Base-by-base conservation (phyloP, 331 rosid genomes). In the Dryas integrifolia region DNA sequence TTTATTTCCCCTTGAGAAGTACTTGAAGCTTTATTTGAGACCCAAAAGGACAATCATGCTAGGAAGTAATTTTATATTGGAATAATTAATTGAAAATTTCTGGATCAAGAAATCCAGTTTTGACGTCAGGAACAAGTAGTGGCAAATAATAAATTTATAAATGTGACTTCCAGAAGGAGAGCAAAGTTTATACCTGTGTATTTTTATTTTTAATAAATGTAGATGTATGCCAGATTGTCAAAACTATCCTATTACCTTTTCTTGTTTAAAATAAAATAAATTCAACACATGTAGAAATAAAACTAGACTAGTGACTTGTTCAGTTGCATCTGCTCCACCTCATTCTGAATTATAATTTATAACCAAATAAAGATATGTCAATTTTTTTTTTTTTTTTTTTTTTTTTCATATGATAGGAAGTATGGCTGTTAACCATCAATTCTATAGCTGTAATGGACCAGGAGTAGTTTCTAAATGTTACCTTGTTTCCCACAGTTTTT, bases 101-200 rank as follows among this genome's bases (percentile, higher is more conserved):
- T 8, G 35, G 70, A 43, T 38, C 45, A 61, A 61, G 49, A 69
- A 74, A 40, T 71, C 77, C 64, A 64, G 53, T 56, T 24, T 11
- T 7, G 7, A 12, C 4, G 35, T 11, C 2, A 46, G 16, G 44
- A 30, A 39, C 9, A n/a, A 53, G 9, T 1, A 26, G 44, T 7
- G 66, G 48, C 40, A 30, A 43, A 71, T 16, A 75, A 55, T 51
- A 0, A 30, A 30, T 30, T 30, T 30, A 30, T 30, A 30, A 30
- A 30, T 1, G 35, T 30, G 35, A 30, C 35, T 2, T 21, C 24
- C 1, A 21, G 24, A 21, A 21, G 24, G 24, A 21, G 24, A 21
- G 24, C 35, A 30, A 30, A 1, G 35, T 30, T 30, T 30, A 30
- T 30, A 30, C 35, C 35, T 30, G 35, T 30, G 35, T 2, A 30